Percentiles rank a stretch among this genome's conserved stretches.
Conservation (phyloP, 306 rosid genomes). For the Albizia julibrissin region DNA sequence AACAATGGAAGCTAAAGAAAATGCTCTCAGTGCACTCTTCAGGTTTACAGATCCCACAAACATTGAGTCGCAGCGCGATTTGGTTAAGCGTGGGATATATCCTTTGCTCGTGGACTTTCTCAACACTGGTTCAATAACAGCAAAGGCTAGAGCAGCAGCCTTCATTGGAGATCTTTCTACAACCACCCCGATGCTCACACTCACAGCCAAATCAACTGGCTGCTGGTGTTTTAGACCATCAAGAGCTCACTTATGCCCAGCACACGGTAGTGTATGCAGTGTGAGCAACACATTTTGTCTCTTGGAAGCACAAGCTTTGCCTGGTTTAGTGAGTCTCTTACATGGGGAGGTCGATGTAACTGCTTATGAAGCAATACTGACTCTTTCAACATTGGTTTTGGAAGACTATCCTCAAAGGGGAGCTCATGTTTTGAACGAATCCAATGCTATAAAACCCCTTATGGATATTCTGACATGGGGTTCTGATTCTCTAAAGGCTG, state of each 20-base stretch:
- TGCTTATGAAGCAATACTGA: slow-evolving; percentile 71
- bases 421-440: slow-evolving; percentile 60
- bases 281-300: slow-evolving; percentile 62
- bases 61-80: slow-evolving; percentile 54
- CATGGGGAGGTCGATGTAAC: slow-evolving; percentile 69
- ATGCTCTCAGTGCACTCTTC: slow-evolving; percentile 87
- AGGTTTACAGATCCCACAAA: slow-evolving; percentile 85
- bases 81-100: slow-evolving; percentile 69
- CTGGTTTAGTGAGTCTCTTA: slow-evolving; percentile 59
- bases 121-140: slow-evolving; percentile 54
- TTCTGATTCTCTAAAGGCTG: slow-evolving; percentile 59
- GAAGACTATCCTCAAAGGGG: slow-evolving; percentile 69
- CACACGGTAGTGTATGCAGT: slow-evolving; percentile 66
- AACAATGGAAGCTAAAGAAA: slow-evolving; percentile 73
- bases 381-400: slow-evolving; percentile 75
- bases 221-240: slow-evolving; percentile 62
- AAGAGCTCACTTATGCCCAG: slow-evolving; percentile 46
- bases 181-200: slow-evolving; percentile 62
- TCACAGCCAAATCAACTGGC: slow-evolving; percentile 40
- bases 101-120: slow-evolving; percentile 73
- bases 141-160: slow-evolving; percentile 90
- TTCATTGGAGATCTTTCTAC: slow-evolving; percentile 76
- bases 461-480: slow-evolving; percentile 80
- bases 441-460: slow-evolving; percentile 53
- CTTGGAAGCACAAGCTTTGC: slow-evolving; percentile 71